Evolutionary conservation across 495 filamentous ascomycete species (phyloP), one percentile per base, ranked within the genome.

Genomic region (Cetradonia linearis): DNA sequence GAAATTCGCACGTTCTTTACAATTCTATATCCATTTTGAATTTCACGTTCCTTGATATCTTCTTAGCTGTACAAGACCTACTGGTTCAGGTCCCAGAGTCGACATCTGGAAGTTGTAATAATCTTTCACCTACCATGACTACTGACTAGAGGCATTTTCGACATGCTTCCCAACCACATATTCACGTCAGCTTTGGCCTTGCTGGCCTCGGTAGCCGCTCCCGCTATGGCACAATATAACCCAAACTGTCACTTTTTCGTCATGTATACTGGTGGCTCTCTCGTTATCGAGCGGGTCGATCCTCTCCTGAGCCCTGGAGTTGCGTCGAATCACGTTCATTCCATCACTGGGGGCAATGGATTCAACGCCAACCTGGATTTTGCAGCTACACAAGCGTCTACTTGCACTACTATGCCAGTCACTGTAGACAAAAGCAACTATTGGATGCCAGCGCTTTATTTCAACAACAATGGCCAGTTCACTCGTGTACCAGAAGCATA

Each of bases 381-480:
- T 58, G 71, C 79, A 50, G 67, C 74, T 31, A 76, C 86, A 13
- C 72, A 78, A 50, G 62, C 72, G 56, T 86, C 87, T 0, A 71
- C 71, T 0, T 93, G 89, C 72, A 85, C 83, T 54, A 83, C 84
- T 11, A 83, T 86, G 62, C 75, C 73, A 11, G 75, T 85, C 62
- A 81, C 78, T 59, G 76, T 78, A 60, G 88, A 93, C 70, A 74
- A 83, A 64, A 86, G 82, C 65, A 85, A 83, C 71, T 92, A 93
- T 74, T 92, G 88, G 89, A 78, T 83, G 50, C 85, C 88, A 2
- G 70, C 71, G 40, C 75, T 91, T 20, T 89, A 82, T 72, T 89
- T 81, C 70, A 75, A 80, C 34, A 77, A 78, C 62, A 86, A 86
- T 60, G 82, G 82, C 10, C 77, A 74, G 46, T 86, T 93, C 67